A percentile compares a stretch with the other conserved stretches of the same genome.
These are phyloP conservation scores for Epichloe amarillans DNA, from an alignment of 2,329 filamentous ascomycete species.

Conservation along the genomic window DNA sequence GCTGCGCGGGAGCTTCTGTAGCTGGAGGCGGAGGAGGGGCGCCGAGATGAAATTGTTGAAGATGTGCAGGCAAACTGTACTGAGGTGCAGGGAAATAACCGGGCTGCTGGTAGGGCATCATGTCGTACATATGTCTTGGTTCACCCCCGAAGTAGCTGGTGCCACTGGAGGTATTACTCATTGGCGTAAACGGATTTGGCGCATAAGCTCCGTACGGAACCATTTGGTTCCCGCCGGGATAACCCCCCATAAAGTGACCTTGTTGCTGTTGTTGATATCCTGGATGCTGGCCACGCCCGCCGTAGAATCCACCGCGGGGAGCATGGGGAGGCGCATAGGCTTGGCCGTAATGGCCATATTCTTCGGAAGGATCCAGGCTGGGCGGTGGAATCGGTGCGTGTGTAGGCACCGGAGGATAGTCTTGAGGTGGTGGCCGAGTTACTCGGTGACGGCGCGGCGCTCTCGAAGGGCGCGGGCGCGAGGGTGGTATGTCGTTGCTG, in stretches of 20 bases:
- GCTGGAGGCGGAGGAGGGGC: conserved; percentile 25
- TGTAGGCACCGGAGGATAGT: conserved; percentile 21
- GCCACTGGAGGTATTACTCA: conserved; percentile 23
- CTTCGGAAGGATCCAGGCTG: conserved; percentile 52
- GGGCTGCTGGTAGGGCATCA: conserved; percentile 35
- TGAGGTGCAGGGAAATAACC: conserved; percentile 7
- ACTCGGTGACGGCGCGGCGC: conserved; percentile 19
- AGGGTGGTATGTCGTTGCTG: conserved; percentile 20
- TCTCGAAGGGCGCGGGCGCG: conserved; percentile 9
- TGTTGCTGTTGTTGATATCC: conserved; percentile 37
- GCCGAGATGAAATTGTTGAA: conserved; percentile 27
- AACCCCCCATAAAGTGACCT: conserved; percentile 28
- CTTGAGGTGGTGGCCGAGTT: conserved; percentile 23
- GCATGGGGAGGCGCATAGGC: conserved; percentile 10
- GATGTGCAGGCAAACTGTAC: conserved; percentile 9
- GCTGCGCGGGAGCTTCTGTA: conserved; percentile 25
- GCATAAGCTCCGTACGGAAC: conserved; percentile 30
- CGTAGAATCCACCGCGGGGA: conserved; percentile 16
- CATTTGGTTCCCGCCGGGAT: conserved; percentile 28
- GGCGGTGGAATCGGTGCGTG: conserved; percentile 36
- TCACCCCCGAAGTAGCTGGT: conserved; percentile 29
- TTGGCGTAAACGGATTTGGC: conserved; percentile 30
- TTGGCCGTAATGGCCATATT: conserved; percentile 31
- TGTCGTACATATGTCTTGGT: conserved; percentile 28
- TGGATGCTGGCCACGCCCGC: conserved; percentile 15